Percentiles rank a stretch among this genome's conserved stretches.
phyloP scores from a whole-genome alignment of 495 filamentous ascomycete species.

The Penicillium soppii region DNA sequence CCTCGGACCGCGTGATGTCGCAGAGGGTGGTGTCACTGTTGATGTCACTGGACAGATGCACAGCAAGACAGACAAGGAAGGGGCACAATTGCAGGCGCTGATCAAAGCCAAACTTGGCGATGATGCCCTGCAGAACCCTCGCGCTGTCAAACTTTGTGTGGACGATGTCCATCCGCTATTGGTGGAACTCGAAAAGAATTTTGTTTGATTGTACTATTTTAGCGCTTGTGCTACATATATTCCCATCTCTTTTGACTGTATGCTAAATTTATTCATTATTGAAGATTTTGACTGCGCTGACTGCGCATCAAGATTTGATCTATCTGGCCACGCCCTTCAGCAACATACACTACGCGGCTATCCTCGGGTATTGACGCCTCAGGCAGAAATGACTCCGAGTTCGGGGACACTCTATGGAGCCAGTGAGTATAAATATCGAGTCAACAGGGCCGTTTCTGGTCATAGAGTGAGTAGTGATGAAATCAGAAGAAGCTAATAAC shows the following conservation, averaged over 20 bases:
- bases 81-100: conserved; percentile 29
- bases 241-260: conserved; percentile 4
- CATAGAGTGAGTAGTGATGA: background rate
- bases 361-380: conserved; percentile 9
- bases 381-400: conserved; percentile 18
- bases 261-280: background rate
- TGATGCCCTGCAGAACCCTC: conserved; percentile 34
- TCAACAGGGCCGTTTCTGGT: background rate
- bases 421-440: background rate
- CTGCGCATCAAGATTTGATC: background rate
- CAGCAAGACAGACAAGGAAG: conserved; percentile 34
- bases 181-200: conserved; percentile 41
- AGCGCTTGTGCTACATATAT: conserved; percentile 11
- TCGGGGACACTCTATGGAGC: conserved; percentile 13
- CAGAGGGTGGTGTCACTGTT: conserved; percentile 42
- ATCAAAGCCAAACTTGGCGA: conserved; percentile 30
- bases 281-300: background rate
- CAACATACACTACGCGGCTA: conserved; percentile 25
- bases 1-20: conserved; percentile 60
- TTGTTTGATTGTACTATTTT: conserved; percentile 19
- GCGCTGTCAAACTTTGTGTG: conserved; percentile 37
- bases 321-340: too few relatives aligned
- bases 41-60: conserved; percentile 49
- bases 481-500: background rate
- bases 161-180: conserved; percentile 40